A percentile compares a stretch with the other conserved stretches of the same genome.
Conservation (phyloP, 2,329 filamentous ascomycete species). For the Aaosphaeria arxii region DNA sequence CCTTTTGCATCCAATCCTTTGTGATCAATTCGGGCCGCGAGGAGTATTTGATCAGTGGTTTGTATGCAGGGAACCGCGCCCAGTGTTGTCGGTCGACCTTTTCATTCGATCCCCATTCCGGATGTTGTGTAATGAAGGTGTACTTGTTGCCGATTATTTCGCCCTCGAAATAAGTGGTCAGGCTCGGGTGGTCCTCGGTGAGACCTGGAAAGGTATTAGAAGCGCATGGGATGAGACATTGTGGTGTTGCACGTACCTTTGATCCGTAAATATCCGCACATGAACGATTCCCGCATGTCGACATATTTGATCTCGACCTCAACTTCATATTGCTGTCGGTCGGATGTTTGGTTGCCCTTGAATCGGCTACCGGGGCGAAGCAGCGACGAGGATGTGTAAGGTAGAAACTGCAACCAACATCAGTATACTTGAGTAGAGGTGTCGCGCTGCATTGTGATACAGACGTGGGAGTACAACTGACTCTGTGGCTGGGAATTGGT, state of each 20-base stretch:
- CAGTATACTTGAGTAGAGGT: constrained; percentile 8
- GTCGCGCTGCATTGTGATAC: not conserved
- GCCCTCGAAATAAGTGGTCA: constrained; percentile 97
- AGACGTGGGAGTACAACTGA: constrained; percentile 14
- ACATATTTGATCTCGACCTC: constrained; percentile 97
- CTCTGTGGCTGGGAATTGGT: constrained; percentile 33
- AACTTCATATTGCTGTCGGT: constrained; percentile 89
- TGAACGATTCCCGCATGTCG: constrained; percentile 87
- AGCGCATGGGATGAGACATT: not conserved
- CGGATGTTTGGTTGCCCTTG: constrained; percentile 86
- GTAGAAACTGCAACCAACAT: constrained; percentile 57
- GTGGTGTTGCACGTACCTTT: constrained; percentile 62
- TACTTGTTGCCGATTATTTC: constrained; percentile 96
- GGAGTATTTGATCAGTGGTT: constrained; percentile 66
- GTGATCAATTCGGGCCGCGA: constrained; percentile 57
- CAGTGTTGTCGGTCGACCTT: constrained; percentile 93
- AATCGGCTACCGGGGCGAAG: constrained; percentile 86
- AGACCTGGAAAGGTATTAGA: constrained; percentile 59
- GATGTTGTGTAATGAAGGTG: constrained; percentile 86
- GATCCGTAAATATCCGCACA: constrained; percentile 93
- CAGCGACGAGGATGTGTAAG: constrained; percentile 80
- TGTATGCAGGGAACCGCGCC: constrained; percentile 84
- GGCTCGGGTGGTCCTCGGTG: constrained; percentile 92
- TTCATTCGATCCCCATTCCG: constrained; percentile 86
- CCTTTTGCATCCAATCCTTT: constrained; percentile 71